A percentile compares a stretch with the other conserved stretches of the same genome.
Evolutionary conservation across 306 rosid genomes (phyloP).

Genomic region (Fagus crenata): DNA sequence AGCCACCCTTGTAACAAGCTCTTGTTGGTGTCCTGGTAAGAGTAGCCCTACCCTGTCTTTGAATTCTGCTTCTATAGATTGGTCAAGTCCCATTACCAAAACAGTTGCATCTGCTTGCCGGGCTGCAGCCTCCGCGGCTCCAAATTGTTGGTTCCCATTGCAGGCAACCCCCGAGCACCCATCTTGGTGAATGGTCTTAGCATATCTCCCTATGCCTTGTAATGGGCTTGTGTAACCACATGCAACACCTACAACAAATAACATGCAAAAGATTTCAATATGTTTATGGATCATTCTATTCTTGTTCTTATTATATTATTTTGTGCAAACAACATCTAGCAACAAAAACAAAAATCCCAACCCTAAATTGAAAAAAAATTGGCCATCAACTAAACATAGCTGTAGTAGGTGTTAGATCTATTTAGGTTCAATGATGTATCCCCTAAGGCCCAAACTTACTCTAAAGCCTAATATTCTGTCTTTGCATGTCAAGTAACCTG

Average conservation of each 20-base stretch:
- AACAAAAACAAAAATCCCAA: no score
- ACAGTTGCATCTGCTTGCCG: constrained; percentile 61
- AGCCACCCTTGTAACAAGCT: constrained; percentile 61
- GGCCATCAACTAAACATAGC: no score
- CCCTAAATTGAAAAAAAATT: no score
- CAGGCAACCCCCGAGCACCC: constrained; percentile 69
- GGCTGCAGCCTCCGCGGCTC: constrained; percentile 58
- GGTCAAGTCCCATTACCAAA: constrained; percentile 82
- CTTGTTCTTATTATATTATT: background rate
- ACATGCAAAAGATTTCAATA: background rate
- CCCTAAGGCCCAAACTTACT: no score
- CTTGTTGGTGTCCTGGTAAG: constrained; percentile 75
- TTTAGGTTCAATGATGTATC: no score
- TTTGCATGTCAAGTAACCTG: no score
- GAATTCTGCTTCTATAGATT: constrained; percentile 77
- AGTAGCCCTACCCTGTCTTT: constrained; percentile 55
- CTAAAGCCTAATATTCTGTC: no score
- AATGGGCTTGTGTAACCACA: constrained; percentile 80
- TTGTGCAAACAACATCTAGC: no score
- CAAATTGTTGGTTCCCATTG: constrained; percentile 41
- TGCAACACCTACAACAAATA: constrained; percentile 50
- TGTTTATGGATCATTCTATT: background rate
- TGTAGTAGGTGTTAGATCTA: no score
- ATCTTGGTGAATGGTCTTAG: constrained; percentile 48
- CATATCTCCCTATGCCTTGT: constrained; percentile 78